These are phyloP conservation scores for Asterophora parasitica DNA, from an alignment of 768 basidiomycete genomes.

Conservation along the genomic window DNA sequence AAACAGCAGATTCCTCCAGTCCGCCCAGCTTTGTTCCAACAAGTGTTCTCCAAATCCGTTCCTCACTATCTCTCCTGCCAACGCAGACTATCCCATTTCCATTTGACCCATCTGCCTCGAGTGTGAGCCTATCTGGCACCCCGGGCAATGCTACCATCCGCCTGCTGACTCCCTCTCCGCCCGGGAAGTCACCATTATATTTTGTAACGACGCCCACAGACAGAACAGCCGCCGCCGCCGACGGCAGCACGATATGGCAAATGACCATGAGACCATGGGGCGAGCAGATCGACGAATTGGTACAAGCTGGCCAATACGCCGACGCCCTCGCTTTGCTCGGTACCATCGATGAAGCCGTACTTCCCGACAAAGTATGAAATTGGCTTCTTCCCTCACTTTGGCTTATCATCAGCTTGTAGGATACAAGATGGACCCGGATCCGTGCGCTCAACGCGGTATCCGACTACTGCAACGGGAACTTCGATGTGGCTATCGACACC, in stretches of 20 bases:
- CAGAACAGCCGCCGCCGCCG: conserved; percentile 51
- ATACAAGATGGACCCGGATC: conserved; percentile 51
- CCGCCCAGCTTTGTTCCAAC: conserved; percentile 42
- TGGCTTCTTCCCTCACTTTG: background rate
- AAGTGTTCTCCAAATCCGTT: conserved; percentile 64
- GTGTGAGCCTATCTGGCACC: conserved; percentile 21
- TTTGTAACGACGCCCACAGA: conserved; percentile 74
- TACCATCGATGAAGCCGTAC: conserved; percentile 50
- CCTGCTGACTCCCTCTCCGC: conserved; percentile 54
- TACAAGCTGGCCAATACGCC: conserved; percentile 58
- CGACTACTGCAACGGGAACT: conserved; percentile 64
- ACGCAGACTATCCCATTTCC: conserved; percentile 66
- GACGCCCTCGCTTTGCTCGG: conserved; percentile 82
- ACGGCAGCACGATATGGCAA: conserved; percentile 79
- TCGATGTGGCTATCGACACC: conserved; percentile 76
- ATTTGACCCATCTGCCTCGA: conserved; percentile 34
- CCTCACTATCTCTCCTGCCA: conserved; percentile 58
- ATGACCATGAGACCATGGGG: conserved; percentile 70
- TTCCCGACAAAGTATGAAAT: conserved; percentile 58
- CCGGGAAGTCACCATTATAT: conserved; percentile 51
- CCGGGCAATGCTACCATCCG: conserved; percentile 50
- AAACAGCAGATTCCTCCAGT: conserved; percentile 20
- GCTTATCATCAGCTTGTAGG: conserved; percentile 30
- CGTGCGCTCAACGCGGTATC: conserved; percentile 75
- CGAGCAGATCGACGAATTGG: conserved; percentile 81